Evolutionary conservation across 2,329 filamentous ascomycete species (phyloP).

Genomic region (Sclerotinia subarctica): DNA sequence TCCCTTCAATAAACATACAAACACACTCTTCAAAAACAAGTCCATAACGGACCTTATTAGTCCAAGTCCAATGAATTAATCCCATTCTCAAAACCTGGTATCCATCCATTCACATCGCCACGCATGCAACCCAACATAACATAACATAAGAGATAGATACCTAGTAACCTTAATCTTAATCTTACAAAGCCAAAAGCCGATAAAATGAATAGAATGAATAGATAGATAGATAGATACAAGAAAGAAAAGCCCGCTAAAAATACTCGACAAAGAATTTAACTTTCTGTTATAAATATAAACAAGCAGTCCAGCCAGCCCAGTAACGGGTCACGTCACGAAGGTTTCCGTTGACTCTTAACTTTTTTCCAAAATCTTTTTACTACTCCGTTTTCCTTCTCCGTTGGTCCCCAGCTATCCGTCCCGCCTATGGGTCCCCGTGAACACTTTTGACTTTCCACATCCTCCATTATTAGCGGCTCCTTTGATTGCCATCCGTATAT

Average conservation of each 20-base stretch:
- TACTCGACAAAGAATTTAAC: conserved; percentile 11
- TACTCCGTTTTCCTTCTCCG: conserved; percentile 50
- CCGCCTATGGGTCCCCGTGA: conserved; percentile 39
- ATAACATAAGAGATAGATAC: too few species aligned
- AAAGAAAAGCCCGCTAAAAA: conserved; percentile 18
- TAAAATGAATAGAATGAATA: not conserved
- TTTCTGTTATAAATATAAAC: not conserved
- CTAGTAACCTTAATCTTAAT: too few species aligned
- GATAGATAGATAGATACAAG: not conserved
- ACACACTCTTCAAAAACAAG: not conserved
- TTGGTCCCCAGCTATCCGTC: conserved; percentile 42
- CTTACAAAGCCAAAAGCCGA: not conserved
- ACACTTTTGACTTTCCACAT: conserved; percentile 53
- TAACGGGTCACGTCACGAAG: conserved; percentile 20
- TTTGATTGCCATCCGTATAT: conserved; percentile 67
- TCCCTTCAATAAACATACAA: not conserved
- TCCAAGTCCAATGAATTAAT: not conserved
- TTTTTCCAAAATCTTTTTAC: conserved; percentile 65
- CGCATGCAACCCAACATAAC: too few species aligned
- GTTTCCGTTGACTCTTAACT: conserved; percentile 42
- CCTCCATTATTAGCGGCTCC: conserved; percentile 54
- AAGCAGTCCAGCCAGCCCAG: too few species aligned
- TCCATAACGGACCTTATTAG: not conserved
- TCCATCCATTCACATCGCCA: not conserved
- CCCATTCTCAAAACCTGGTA: not conserved